Percentiles rank a stretch among this genome's conserved stretches.
phyloP scores from a whole-genome alignment of 2,329 filamentous ascomycete species.

The Colletotrichum camelliae region DNA sequence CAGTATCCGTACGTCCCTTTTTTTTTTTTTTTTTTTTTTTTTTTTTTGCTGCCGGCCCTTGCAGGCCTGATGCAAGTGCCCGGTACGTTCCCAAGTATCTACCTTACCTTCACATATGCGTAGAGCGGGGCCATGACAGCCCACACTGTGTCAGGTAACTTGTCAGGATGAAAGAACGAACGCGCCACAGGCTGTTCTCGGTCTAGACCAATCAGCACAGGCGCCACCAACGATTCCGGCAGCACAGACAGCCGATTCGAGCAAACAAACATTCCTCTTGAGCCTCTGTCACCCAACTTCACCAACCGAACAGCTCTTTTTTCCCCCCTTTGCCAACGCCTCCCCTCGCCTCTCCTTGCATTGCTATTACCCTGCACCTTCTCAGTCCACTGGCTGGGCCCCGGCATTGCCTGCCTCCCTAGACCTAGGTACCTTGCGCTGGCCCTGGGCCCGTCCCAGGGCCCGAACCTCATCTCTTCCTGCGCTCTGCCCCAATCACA shows the following conservation, averaged over 20 bases:
- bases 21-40: no score
- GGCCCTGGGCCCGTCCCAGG: neutral
- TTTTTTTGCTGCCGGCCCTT: neutral
- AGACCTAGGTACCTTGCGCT: neutral
- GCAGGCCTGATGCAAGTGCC: neutral
- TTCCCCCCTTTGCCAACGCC: neutral
- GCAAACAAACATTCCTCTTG: constrained; percentile 14
- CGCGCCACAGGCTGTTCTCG: constrained; percentile 12
- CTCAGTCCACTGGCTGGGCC: neutral
- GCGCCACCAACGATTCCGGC: constrained; percentile 22
- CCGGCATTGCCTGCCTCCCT: neutral
- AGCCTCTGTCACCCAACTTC: neutral
- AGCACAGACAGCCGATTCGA: neutral
- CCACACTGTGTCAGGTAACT: neutral
- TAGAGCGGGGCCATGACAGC: neutral
- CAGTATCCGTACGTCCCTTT: neutral
- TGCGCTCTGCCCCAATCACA: neutral
- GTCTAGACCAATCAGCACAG: constrained; percentile 14
- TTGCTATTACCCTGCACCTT: neutral
- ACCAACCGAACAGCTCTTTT: neutral
- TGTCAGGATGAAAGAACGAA: neutral
- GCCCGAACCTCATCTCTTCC: neutral
- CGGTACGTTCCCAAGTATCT: neutral
- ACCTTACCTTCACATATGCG: neutral
- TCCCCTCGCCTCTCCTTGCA: neutral